Evolutionary conservation across 257 asterid genomes (phyloP).

Genomic region (Scutellaria baicalensis): DNA sequence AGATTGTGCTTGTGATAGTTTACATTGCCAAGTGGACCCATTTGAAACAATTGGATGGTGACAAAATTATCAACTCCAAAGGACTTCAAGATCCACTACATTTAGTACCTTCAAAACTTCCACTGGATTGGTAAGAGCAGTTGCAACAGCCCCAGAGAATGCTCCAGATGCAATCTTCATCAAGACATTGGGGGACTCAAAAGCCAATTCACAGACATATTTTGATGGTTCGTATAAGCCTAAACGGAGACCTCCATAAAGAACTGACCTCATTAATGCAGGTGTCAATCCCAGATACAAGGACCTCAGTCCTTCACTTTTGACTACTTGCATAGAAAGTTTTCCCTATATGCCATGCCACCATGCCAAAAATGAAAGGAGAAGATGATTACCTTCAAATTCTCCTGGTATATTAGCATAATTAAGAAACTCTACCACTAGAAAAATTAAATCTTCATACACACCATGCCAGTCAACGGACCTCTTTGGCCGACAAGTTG

Average conservation of each 20-base stretch:
- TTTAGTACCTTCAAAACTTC: constrained; percentile 81
- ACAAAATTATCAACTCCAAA: neutral
- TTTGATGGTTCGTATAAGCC: constrained; percentile 98
- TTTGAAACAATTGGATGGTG: too few species aligned
- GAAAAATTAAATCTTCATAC: constrained; percentile 12
- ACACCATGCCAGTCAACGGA: constrained; percentile 86
- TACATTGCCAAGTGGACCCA: too few species aligned
- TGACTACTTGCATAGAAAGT: constrained; percentile 62
- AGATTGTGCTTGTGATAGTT: too few species aligned
- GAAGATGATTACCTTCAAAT: neutral
- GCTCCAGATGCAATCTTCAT: constrained; percentile 98
- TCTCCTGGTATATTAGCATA: neutral
- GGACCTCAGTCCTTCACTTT: constrained; percentile 71
- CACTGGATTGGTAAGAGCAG: constrained; percentile 86
- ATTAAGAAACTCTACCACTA: neutral
- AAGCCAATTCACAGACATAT: constrained; percentile 90
- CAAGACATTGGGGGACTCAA: constrained; percentile 97
- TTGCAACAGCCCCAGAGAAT: constrained; percentile 90
- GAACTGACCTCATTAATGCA: constrained; percentile 97
- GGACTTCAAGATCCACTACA: constrained; percentile 5
- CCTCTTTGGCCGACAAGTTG: constrained; percentile 95
- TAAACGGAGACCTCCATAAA: constrained; percentile 99
- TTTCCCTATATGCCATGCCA: constrained; percentile 47
- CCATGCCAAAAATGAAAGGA: constrained; percentile 3
- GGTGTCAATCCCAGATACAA: constrained; percentile 89